Evolutionary conservation across 2,329 filamentous ascomycete genomes (phyloP).

Genomic region (Trichoderma sp.): DNA sequence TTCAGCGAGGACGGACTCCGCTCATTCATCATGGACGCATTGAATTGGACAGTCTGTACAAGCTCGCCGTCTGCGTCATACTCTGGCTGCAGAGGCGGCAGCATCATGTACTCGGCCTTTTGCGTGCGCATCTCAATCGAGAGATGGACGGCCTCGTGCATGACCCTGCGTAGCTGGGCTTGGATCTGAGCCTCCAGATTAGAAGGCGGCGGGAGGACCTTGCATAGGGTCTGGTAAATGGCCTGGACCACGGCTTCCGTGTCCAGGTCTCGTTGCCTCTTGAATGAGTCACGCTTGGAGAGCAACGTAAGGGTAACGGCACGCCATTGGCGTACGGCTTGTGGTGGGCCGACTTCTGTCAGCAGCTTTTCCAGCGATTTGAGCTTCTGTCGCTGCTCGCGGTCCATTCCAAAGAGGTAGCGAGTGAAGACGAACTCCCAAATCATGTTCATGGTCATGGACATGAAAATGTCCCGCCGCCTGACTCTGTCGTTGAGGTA

Average conservation of each 20-base stretch:
- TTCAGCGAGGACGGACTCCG: constrained; percentile 61
- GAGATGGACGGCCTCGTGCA: constrained; percentile 83
- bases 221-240: constrained; percentile 76
- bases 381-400: constrained; percentile 95
- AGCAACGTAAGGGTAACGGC: constrained; percentile 91
- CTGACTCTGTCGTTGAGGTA: constrained; percentile 85
- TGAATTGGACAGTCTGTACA: constrained; percentile 83
- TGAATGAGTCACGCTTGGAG: constrained; percentile 75
- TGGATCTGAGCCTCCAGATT: constrained; percentile 78
- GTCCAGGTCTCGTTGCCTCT: constrained; percentile 78
- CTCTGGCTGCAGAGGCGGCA: constrained; percentile 89
- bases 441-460: constrained; percentile 97
- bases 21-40: constrained; percentile 92
- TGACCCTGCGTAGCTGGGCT: constrained; percentile 80
- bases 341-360: constrained; percentile 78
- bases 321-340: constrained; percentile 96
- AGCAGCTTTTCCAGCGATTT: constrained; percentile 93
- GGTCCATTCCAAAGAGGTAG: constrained; percentile 97
- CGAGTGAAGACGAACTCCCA: constrained; percentile 99
- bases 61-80: constrained; percentile 93
- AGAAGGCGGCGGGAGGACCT: constrained; percentile 81
- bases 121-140: constrained; percentile 98
- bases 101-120: constrained; percentile 96
- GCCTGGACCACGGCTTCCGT: constrained; percentile 92
- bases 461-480: constrained; percentile 95